Evolutionary conservation across 768 basidiomycete species (phyloP).

Genomic region (Panus rudis): DNA sequence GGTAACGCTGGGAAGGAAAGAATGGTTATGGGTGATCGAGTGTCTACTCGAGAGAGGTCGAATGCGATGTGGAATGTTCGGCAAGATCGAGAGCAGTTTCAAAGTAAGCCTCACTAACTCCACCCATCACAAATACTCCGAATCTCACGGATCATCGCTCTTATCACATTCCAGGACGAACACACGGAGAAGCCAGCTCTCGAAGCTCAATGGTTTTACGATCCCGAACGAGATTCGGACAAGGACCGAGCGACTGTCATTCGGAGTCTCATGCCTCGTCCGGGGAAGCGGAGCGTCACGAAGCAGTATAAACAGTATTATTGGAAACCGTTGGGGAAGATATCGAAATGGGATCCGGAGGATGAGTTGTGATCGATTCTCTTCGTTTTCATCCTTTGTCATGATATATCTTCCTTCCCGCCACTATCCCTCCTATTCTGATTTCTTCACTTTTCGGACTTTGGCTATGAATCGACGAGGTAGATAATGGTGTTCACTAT

Average conservation of each 20-base stretch:
- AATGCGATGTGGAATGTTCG: conserved; percentile 55
- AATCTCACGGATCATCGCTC: neutral
- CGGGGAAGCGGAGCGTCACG: conserved; percentile 67
- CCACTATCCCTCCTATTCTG: too few relatives aligned
- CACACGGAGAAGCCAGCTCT: conserved; percentile 38
- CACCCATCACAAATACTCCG: neutral
- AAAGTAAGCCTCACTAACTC: conserved; percentile 33
- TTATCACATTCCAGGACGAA: conserved; percentile 21
- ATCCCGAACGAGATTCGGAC: conserved; percentile 65
- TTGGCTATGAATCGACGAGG: too few relatives aligned
- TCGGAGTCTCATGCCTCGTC: conserved; percentile 66
- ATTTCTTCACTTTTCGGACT: too few relatives aligned
- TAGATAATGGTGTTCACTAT: too few relatives aligned
- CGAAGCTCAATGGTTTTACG: conserved; percentile 71
- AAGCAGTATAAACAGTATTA: conserved; percentile 87
- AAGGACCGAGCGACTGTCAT: conserved; percentile 63
- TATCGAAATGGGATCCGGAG: conserved; percentile 68
- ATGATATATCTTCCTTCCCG: too few relatives aligned
- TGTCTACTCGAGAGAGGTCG: conserved; percentile 40
- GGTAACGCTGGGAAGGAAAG: conserved; percentile 15
- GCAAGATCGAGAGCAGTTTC: conserved; percentile 46
- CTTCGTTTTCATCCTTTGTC: too few relatives aligned
- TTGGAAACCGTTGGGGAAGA: conserved; percentile 66
- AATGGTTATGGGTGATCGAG: conserved; percentile 46
- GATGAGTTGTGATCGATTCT: conserved; percentile 40